Conservation (phyloP, 257 asterid species). For the Plectranthus barbatus region DNA sequence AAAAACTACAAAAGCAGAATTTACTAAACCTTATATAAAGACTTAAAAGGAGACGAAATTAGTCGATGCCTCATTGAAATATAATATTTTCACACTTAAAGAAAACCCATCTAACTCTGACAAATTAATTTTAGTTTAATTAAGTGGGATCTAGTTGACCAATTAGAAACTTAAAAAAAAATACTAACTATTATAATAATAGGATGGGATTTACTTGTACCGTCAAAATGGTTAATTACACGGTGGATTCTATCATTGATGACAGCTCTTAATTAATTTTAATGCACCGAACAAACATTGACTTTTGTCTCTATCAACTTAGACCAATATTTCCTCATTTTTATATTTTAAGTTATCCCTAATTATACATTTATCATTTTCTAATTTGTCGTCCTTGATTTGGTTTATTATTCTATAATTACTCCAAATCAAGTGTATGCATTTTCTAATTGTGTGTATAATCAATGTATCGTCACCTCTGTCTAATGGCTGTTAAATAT, state of each 20-base stretch:
- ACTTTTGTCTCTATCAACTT: constrained; percentile 12
- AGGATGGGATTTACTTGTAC: no score
- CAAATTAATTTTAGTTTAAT: no score
- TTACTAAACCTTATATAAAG: no score
- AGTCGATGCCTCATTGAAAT: no score
- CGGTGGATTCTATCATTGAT: neutral
- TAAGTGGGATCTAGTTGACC: no score
- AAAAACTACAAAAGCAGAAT: no score
- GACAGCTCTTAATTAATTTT: constrained; percentile 11
- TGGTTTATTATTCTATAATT: neutral
- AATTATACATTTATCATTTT: neutral
- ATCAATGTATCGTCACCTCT: neutral
- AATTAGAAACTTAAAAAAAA: no score
- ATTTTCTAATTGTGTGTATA: neutral
- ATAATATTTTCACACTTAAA: no score
- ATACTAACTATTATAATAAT: no score
- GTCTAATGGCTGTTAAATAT: neutral
- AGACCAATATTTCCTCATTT: constrained; percentile 3
- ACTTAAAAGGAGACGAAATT: no score
- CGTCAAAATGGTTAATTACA: neutral
- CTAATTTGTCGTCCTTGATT: neutral
- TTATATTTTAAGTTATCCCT: neutral
- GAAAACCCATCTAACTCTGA: no score
- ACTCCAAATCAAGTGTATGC: neutral
- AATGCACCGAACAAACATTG: constrained; percentile 19